Evolutionary conservation across 139 green algal species (phyloP).

Genomic region (Nannochloris sp.): DNA sequence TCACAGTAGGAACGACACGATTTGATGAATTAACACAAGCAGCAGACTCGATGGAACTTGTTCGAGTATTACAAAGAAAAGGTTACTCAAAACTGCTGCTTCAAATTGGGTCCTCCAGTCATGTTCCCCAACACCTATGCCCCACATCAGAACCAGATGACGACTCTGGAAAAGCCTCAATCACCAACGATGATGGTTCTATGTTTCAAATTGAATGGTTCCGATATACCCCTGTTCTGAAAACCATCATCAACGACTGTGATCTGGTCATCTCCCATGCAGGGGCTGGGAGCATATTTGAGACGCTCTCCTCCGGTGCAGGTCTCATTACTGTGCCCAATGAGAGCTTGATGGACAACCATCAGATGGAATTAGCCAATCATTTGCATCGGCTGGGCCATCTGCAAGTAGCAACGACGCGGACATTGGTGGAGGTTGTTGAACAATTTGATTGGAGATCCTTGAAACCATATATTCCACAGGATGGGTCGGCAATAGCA

Average conservation of each 20-base stretch:
- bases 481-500: slow-evolving; percentile 34
- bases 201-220: slow-evolving; percentile 50
- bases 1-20: slow-evolving; percentile 78
- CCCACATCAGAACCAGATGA: too few species aligned
- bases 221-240: slow-evolving; percentile 55
- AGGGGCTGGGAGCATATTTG: slow-evolving; percentile 74
- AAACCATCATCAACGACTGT: slow-evolving; percentile 35
- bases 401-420: slow-evolving; percentile 36
- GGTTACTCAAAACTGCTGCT: slow-evolving; percentile 63
- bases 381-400: slow-evolving; percentile 45
- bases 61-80: slow-evolving; percentile 20
- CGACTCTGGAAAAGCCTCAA: too few species aligned
- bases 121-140: background rate
- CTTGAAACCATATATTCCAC: slow-evolving; percentile 38
- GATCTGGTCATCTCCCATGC: slow-evolving; percentile 75
- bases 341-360: slow-evolving; percentile 74
- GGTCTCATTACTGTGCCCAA: slow-evolving; percentile 75
- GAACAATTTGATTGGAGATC: slow-evolving; percentile 13
- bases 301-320: slow-evolving; percentile 49
- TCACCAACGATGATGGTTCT: too few species aligned
- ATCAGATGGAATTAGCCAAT: slow-evolving; percentile 64
- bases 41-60: slow-evolving; percentile 43
- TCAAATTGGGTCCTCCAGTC: slow-evolving; percentile 28
- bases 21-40: slow-evolving; percentile 66
- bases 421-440: slow-evolving; percentile 34